These are phyloP conservation scores for Ogataea philodendri DNA, from an alignment of 805 yeast species.

Conservation along the genomic window DNA sequence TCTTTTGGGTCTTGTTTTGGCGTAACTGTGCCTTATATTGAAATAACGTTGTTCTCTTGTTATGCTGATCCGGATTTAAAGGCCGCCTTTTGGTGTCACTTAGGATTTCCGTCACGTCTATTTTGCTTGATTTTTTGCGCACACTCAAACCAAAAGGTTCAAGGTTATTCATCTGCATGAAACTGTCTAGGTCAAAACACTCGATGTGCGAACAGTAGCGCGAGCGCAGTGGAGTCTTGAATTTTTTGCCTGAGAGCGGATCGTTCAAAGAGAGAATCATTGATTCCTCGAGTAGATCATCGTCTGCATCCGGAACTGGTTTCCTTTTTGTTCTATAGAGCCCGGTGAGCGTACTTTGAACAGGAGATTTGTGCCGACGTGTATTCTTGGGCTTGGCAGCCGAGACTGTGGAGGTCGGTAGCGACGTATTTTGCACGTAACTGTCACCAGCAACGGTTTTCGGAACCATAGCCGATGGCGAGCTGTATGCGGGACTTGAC, in stretches of 20 bases:
- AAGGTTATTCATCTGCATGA: conserved; percentile 30
- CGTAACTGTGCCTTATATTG: conserved; percentile 23
- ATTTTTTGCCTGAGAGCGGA: conserved; percentile 32
- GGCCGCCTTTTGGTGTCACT: conserved; percentile 29
- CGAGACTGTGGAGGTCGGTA: too few relatives aligned
- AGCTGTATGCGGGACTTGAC: not conserved
- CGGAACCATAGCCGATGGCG: too few relatives aligned
- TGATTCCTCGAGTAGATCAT: conserved; percentile 30
- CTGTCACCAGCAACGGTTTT: too few relatives aligned
- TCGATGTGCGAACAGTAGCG: conserved; percentile 36
- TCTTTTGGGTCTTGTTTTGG: conserved; percentile 18
- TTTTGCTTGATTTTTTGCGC: conserved; percentile 14
- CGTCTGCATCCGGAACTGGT: conserved; percentile 18
- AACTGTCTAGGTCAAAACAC: conserved; percentile 35
- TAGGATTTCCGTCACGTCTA: conserved; percentile 24
- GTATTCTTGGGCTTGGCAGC: too few relatives aligned
- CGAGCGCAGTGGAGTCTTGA: conserved; percentile 33
- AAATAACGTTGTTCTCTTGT: conserved; percentile 23
- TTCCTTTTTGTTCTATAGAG: not conserved
- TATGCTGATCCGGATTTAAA: conserved; percentile 22
- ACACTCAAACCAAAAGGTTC: conserved; percentile 29
- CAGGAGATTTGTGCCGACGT: not conserved
- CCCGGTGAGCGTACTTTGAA: not conserved
- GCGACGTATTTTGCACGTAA: too few relatives aligned
- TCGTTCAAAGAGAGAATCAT: conserved; percentile 33